phyloP scores from a whole-genome alignment of 805 yeast genomes.

The Saccharomycopsis selenospora region DNA sequence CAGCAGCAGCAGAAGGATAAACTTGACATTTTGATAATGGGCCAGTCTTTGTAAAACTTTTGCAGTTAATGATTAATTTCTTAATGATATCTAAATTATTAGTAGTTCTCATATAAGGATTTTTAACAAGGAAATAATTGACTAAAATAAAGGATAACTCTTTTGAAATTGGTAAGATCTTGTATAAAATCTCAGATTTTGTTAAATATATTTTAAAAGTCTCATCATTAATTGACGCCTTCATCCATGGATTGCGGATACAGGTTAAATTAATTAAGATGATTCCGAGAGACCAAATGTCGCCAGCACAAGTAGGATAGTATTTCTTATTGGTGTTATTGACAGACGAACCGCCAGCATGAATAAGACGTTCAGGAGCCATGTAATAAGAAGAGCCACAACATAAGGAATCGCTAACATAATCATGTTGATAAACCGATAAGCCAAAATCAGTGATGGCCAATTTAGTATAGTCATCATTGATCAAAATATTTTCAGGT shows the following conservation, averaged over 20 bases:
- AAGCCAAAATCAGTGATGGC: constrained; percentile 85
- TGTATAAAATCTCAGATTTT: constrained; percentile 47
- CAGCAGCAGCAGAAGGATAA: neutral
- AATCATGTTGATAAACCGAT: constrained; percentile 50
- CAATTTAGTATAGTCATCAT: constrained; percentile 45
- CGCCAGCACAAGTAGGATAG: constrained; percentile 70
- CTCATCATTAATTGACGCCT: constrained; percentile 57
- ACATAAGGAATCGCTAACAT: constrained; percentile 62
- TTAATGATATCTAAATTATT: constrained; percentile 11
- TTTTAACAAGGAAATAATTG: constrained; percentile 20
- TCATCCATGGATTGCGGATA: constrained; percentile 86
- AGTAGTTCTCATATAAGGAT: constrained; percentile 16
- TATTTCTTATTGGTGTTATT: constrained; percentile 27
- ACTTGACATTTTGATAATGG: constrained; percentile 7
- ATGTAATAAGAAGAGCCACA: constrained; percentile 86
- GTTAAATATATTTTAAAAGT: constrained; percentile 59
- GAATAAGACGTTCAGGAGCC: constrained; percentile 78
- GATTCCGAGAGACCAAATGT: constrained; percentile 82
- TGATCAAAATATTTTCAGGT: constrained; percentile 85
- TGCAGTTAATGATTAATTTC: constrained; percentile 17
- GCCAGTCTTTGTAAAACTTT: constrained; percentile 14
- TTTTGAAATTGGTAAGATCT: constrained; percentile 65
- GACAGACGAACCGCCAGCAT: constrained; percentile 28
- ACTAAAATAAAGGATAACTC: constrained; percentile 49
- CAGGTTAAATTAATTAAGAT: constrained; percentile 74